Percentiles rank a stretch among this genome's conserved stretches.
Conservation (phyloP, 352 stramenopile species). For the Globisporangium megalacanthum region DNA sequence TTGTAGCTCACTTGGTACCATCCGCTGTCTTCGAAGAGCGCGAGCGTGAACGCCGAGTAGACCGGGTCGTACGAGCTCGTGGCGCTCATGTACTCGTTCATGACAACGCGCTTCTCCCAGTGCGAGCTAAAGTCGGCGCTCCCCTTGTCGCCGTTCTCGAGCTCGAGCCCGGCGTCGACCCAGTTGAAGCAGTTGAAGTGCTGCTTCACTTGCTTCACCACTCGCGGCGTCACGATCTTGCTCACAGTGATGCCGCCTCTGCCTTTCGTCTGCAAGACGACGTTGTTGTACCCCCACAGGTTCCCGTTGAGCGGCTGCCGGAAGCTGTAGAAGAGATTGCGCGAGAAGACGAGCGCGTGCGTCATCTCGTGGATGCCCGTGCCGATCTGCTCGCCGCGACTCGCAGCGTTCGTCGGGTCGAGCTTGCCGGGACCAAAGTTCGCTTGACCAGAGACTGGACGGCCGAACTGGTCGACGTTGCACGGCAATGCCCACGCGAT, state of each 20-base stretch:
- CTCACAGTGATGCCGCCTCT: slow-evolving; percentile 48
- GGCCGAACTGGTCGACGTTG: slow-evolving; percentile 72
- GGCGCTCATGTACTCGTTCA: slow-evolving; percentile 85
- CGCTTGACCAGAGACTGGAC: slow-evolving; percentile 73
- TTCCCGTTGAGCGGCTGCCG: slow-evolving; percentile 53
- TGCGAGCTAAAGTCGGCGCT: slow-evolving; percentile 62
- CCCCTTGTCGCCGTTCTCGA: slow-evolving; percentile 68
- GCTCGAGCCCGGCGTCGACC: slow-evolving; percentile 49
- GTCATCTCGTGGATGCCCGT: slow-evolving; percentile 82
- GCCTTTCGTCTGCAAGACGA: slow-evolving; percentile 40
- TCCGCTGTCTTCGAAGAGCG: slow-evolving; percentile 75
- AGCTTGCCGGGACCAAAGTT: slow-evolving; percentile 70
- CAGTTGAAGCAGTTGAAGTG: slow-evolving; percentile 77
- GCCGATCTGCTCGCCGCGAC: slow-evolving; percentile 53
- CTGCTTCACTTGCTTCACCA: slow-evolving; percentile 58
- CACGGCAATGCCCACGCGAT: slow-evolving; percentile 79
- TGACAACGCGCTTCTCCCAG: slow-evolving; percentile 78
- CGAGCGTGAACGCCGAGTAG: slow-evolving; percentile 65
- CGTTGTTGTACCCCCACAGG: slow-evolving; percentile 59
- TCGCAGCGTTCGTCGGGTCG: slow-evolving; percentile 38
- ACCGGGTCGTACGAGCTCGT: slow-evolving; percentile 71
- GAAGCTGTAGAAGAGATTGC: slow-evolving; percentile 51
- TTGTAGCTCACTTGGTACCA: slow-evolving; percentile 77
- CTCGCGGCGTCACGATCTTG: slow-evolving; percentile 71
- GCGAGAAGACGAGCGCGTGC: slow-evolving; percentile 75